Percentiles rank a stretch among this genome's conserved stretches.
Conservation (phyloP, 345 rosid species). For the Salix purpurea region DNA sequence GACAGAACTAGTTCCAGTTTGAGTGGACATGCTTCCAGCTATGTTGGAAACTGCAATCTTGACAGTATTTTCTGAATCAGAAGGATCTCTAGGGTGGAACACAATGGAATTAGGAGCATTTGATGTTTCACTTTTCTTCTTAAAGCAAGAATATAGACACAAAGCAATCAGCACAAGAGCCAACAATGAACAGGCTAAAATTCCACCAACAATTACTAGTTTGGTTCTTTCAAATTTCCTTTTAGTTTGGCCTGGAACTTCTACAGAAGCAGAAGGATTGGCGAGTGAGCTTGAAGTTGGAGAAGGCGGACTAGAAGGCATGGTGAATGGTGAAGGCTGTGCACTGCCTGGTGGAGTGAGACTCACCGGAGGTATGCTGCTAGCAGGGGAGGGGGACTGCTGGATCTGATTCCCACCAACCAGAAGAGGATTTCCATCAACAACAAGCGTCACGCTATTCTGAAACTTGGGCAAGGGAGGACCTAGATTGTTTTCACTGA, state of each 20-base stretch:
- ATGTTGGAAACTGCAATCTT: conserved; percentile 30
- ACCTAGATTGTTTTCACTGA: conserved; percentile 36
- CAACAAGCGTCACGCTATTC: conserved; percentile 30
- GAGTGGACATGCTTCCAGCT: conserved; percentile 23
- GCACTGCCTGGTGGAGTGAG: conserved; percentile 14
- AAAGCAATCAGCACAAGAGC: conserved; percentile 18
- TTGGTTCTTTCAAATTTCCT: conserved; percentile 10
- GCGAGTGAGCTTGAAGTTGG: conserved; percentile 12
- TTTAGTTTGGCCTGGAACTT: conserved; percentile 6
- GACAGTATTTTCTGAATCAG: conserved; percentile 23
- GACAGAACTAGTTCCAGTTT: conserved; percentile 27
- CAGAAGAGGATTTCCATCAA: conserved; percentile 42
- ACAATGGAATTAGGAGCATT: conserved; percentile 25
- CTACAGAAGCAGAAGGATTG: conserved; percentile 6
- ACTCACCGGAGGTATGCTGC: conserved; percentile 14
- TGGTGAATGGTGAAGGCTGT: conserved; percentile 7
- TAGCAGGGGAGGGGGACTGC: conserved; percentile 12
- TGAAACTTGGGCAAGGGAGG: conserved; percentile 47
- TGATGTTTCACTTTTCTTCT: conserved; percentile 24
- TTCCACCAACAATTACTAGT: conserved; percentile 13
- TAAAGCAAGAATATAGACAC: conserved; percentile 17
- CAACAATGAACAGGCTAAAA: conserved; percentile 10
- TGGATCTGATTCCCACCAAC: conserved; percentile 14
- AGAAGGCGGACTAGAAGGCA: conserved; percentile 26
- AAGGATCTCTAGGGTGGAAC: conserved; percentile 38